These are phyloP conservation scores for Fusarium cyanostomum DNA, from an alignment of 2,329 filamentous ascomycete genomes.

Conservation along the genomic window DNA sequence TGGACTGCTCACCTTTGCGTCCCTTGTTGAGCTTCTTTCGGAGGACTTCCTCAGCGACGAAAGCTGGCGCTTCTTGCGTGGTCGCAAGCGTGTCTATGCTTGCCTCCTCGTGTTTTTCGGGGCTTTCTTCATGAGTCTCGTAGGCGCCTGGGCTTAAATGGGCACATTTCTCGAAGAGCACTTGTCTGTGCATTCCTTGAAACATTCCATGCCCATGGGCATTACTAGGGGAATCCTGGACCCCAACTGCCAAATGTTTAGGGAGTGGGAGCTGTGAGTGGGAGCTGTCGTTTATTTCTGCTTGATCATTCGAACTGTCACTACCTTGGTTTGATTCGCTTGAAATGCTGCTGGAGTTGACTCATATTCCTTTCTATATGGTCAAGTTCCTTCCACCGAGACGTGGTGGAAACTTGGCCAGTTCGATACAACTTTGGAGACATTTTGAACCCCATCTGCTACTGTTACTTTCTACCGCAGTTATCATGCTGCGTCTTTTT, in stretches of 20 bases:
- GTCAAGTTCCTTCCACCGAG: neutral
- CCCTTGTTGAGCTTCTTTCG: conserved; percentile 75
- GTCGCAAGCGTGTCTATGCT: conserved; percentile 62
- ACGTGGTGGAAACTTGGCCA: neutral
- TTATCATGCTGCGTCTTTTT: neutral
- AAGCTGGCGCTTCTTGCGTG: conserved; percentile 66
- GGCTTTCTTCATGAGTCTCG: conserved; percentile 70
- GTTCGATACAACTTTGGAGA: neutral
- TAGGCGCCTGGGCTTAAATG: conserved; percentile 68
- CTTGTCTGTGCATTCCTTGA: neutral
- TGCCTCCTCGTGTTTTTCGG: conserved; percentile 67
- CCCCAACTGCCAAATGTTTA: neutral
- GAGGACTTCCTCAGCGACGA: conserved; percentile 76
- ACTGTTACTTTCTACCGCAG: conserved; percentile 1
- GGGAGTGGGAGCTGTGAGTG: neutral
- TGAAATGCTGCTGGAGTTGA: neutral
- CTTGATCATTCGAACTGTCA: neutral
- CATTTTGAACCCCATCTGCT: neutral
- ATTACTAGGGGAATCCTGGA: neutral
- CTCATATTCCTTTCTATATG: neutral
- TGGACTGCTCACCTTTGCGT: conserved; percentile 76
- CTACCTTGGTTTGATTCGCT: neutral
- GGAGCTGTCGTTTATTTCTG: neutral
- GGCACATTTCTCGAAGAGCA: neutral
- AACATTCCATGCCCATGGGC: neutral